Evolutionary conservation across 768 basidiomycete genomes (phyloP).

Genomic region (Kwoniella sp.): DNA sequence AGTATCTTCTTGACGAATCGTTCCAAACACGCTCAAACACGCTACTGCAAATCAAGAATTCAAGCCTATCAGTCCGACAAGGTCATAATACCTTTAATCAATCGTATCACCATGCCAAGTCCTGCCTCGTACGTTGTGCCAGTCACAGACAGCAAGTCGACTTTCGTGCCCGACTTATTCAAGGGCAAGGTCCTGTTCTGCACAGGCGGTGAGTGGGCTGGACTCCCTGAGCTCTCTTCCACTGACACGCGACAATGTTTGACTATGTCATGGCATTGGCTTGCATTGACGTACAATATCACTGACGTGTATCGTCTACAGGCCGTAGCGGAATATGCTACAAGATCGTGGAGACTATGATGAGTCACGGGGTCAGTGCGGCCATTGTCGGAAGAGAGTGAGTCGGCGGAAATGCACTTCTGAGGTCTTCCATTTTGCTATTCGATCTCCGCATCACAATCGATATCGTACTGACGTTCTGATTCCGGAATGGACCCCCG

Average conservation of each 20-base stretch:
- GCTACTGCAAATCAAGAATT: too few relatives aligned
- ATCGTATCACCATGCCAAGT: neutral
- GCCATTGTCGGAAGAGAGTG: constrained; percentile 86
- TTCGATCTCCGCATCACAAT: neutral
- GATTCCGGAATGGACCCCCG: constrained; percentile 4
- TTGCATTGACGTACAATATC: too few relatives aligned
- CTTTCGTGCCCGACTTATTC: constrained; percentile 67
- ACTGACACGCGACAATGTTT: too few relatives aligned
- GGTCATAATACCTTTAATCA: too few relatives aligned
- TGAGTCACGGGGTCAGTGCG: constrained; percentile 72
- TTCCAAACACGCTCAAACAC: too few relatives aligned
- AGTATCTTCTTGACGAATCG: too few relatives aligned
- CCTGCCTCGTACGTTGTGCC: neutral
- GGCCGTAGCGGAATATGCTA: constrained; percentile 81
- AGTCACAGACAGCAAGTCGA: constrained; percentile 1
- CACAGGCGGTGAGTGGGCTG: constrained; percentile 68
- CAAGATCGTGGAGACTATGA: constrained; percentile 79
- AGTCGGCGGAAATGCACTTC: too few relatives aligned
- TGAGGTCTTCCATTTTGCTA: too few relatives aligned
- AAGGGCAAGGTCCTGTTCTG: constrained; percentile 78
- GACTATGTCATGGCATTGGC: too few relatives aligned
- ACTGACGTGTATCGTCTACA: constrained; percentile 11
- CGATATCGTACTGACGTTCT: too few relatives aligned
- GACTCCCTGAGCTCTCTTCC: too few relatives aligned
- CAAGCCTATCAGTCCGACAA: too few relatives aligned